These are phyloP conservation scores for Berberis vulgaris DNA, from an alignment of 164 flowering plant genomes.

Conservation along the genomic window DNA sequence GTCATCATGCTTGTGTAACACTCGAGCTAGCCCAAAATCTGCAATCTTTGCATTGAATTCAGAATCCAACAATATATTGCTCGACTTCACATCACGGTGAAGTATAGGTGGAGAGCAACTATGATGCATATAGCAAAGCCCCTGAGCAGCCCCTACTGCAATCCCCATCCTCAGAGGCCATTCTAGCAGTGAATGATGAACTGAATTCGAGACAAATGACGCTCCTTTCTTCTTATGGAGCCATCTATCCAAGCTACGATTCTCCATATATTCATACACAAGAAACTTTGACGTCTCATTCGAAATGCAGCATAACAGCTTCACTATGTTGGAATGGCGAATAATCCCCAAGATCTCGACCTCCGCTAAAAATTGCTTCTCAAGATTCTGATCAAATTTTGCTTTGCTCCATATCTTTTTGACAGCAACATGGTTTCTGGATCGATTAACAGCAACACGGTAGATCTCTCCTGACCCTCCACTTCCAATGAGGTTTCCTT, in stretches of 20 bases:
- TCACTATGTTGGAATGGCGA: slow-evolving; percentile 70
- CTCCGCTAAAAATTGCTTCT: slow-evolving; percentile 65
- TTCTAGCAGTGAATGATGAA: slow-evolving; percentile 24
- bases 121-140: slow-evolving; percentile 84
- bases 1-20: slow-evolving; percentile 40
- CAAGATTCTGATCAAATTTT: slow-evolving; percentile 31
- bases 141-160: slow-evolving; percentile 83
- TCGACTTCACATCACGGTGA: slow-evolving; percentile 82
- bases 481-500: slow-evolving; percentile 54
- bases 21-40: slow-evolving; percentile 82
- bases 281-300: slow-evolving; percentile 63
- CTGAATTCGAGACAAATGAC: slow-evolving; percentile 5
- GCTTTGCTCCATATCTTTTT: slow-evolving; percentile 53
- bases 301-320: slow-evolving; percentile 68
- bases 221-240: slow-evolving; percentile 41
- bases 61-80: slow-evolving; percentile 74
- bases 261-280: slow-evolving; percentile 85
- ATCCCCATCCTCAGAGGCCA: slow-evolving; percentile 71
- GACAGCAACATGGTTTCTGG: slow-evolving; percentile 57
- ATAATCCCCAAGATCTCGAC: slow-evolving; percentile 59
- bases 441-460: slow-evolving; percentile 19
- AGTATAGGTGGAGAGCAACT: slow-evolving; percentile 64
- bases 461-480: slow-evolving; percentile 87
- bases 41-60: slow-evolving; percentile 65
- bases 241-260: slow-evolving; percentile 68